A percentile compares a stretch with the other conserved stretches of the same genome.
Evolutionary conservation across 2,329 filamentous ascomycete genomes (phyloP).

Genomic region (Juglanconis oblonga): DNA sequence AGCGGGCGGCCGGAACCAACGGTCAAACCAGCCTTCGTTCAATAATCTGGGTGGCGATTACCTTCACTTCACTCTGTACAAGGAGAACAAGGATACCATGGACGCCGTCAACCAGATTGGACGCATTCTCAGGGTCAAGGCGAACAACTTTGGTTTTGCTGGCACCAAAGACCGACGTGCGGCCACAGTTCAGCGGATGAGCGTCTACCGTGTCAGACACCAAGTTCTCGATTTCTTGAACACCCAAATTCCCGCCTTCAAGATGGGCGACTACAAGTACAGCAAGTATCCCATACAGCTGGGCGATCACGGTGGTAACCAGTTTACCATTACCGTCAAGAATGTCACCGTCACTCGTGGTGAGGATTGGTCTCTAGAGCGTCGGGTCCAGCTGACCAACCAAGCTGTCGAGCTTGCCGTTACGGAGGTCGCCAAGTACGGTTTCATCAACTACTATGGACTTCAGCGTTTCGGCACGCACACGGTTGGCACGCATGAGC

Average conservation of each 20-base stretch:
- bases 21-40: slow-evolving; percentile 14
- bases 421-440: slow-evolving; percentile 64
- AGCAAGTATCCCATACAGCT: slow-evolving; percentile 69
- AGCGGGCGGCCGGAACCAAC: slow-evolving; percentile 28
- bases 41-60: slow-evolving; percentile 61
- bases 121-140: slow-evolving; percentile 69
- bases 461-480: slow-evolving; percentile 96
- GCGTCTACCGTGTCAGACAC: slow-evolving; percentile 50
- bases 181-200: slow-evolving; percentile 80
- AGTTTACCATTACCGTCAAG: slow-evolving; percentile 88
- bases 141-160: slow-evolving; percentile 70
- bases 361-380: slow-evolving; percentile 43
- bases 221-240: slow-evolving; percentile 66
- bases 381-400: slow-evolving; percentile 41
- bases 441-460: slow-evolving; percentile 97
- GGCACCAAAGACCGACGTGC: slow-evolving; percentile 90
- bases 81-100: slow-evolving; percentile 97
- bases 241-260: slow-evolving; percentile 57
- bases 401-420: slow-evolving; percentile 58
- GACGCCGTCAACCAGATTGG: slow-evolving; percentile 78
- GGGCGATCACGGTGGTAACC: slow-evolving; percentile 82
- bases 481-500: slow-evolving; percentile 75
- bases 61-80: slow-evolving; percentile 88
- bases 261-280: slow-evolving; percentile 80
- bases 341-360: slow-evolving; percentile 66